Evolutionary conservation across 345 rosid genomes (phyloP).

Genomic region (Durio zibethinus): DNA sequence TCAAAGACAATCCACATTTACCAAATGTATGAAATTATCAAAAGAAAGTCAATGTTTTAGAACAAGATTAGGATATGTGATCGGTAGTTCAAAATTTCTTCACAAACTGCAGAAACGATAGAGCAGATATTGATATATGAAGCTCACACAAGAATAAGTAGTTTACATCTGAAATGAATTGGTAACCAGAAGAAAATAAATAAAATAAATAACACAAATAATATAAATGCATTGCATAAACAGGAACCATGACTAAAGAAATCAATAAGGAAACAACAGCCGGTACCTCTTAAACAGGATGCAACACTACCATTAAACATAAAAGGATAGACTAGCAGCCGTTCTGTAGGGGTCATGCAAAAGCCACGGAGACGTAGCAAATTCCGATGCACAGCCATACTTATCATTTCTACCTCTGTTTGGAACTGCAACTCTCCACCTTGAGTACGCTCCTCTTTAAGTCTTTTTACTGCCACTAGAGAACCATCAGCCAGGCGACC

Average conservation of each 20-base stretch:
- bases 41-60: not conserved
- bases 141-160: not conserved
- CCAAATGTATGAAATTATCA: not conserved
- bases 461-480: slow-evolving; percentile 81
- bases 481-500: slow-evolving; percentile 77
- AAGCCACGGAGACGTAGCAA: slow-evolving; percentile 82
- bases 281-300: slow-evolving; percentile 84
- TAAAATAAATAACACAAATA: not conserved
- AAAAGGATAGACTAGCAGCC: slow-evolving; percentile 82
- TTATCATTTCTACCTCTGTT: slow-evolving; percentile 90
- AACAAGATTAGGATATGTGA: not conserved
- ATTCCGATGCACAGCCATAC: slow-evolving; percentile 93
- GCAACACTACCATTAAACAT: slow-evolving; percentile 96
- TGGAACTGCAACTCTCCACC: slow-evolving; percentile 92
- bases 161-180: not conserved
- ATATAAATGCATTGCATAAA: not conserved
- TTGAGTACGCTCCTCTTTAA: slow-evolving; percentile 82
- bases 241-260: not conserved
- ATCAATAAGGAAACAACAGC: not conserved
- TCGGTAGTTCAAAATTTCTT: not conserved
- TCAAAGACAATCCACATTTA: not conserved
- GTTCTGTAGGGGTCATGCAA: slow-evolving; percentile 95
- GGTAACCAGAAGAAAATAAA: not conserved
- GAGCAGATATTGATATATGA: not conserved
- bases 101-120: not conserved